phyloP scores from a whole-genome alignment of 73 alveolate genomes.

The Tetrahymena thermophila region DNA sequence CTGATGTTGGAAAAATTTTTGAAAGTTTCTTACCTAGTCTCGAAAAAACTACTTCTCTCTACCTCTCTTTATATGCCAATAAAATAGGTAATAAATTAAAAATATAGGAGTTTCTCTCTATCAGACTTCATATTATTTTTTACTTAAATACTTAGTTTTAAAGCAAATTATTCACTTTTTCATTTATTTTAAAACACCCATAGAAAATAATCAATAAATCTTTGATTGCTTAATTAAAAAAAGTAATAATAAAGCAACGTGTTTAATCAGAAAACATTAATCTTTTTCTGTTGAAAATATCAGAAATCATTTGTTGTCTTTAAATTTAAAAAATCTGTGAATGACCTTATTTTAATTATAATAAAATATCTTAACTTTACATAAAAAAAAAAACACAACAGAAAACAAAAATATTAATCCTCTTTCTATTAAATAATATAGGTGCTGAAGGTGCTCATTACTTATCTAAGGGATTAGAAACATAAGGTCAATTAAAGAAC shows the following conservation, averaged over 20 bases:
- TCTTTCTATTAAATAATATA: not conserved
- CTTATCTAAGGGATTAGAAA: conserved; percentile 31
- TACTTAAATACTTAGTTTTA: not conserved
- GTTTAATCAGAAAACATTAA: not conserved
- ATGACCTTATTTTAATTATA: too few relatives aligned
- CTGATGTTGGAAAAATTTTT: not conserved
- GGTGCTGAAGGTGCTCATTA: conserved; percentile 20
- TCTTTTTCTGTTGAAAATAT: not conserved
- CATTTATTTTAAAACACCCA: not conserved
- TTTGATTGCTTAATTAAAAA: too few relatives aligned
- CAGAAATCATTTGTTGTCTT: not conserved
- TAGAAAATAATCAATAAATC: too few relatives aligned
- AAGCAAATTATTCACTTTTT: not conserved
- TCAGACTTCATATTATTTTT: not conserved
- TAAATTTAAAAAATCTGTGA: too few relatives aligned
- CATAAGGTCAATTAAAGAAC: conserved; percentile 6
- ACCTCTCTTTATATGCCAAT: not conserved
- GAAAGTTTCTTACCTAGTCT: not conserved
- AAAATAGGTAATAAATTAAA: not conserved
- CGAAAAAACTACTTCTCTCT: not conserved
- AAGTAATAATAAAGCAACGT: not conserved
- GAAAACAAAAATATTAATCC: not conserved
- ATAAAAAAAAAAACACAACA: not conserved
- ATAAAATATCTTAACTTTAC: not conserved
- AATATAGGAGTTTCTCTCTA: not conserved